Conservation (phyloP, 2,329 filamentous ascomycete genomes). For the Canariomyces notabilis region DNA sequence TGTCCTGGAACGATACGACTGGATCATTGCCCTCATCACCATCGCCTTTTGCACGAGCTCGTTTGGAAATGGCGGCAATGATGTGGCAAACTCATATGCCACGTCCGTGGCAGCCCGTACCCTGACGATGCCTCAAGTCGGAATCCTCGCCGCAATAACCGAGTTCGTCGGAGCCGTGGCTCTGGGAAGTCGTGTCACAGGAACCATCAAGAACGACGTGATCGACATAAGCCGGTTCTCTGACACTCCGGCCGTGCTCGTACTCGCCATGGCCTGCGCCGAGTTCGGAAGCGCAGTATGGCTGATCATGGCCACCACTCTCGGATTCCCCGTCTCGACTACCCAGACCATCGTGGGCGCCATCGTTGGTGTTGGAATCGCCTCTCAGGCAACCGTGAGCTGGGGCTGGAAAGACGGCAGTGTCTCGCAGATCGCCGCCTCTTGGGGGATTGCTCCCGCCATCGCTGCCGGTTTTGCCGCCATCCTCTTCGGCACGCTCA, state of each 20-base stretch:
- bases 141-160: conserved; percentile 52
- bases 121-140: conserved; percentile 54
- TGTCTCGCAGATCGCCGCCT: background rate
- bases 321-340: conserved; percentile 56
- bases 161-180: conserved; percentile 57
- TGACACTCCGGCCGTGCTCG: conserved; percentile 43
- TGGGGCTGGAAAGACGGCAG: background rate
- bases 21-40: background rate
- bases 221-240: conserved; percentile 44
- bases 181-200: conserved; percentile 54
- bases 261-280: conserved; percentile 53
- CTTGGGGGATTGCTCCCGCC: background rate
- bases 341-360: conserved; percentile 58
- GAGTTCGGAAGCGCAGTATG: conserved; percentile 56
- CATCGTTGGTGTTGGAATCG: conserved; percentile 49
- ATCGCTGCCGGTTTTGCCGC: background rate
- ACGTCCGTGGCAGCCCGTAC: conserved; percentile 66
- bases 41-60: background rate
- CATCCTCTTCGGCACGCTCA: background rate
- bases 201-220: conserved; percentile 56
- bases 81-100: conserved; percentile 71
- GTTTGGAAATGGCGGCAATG: conserved; percentile 37
- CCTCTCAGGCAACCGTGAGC: background rate
- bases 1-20: too few species aligned
- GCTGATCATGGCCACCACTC: conserved; percentile 56